phyloP scores from a whole-genome alignment of 2,329 filamentous ascomycete genomes.

The Bipolaris cookei region DNA sequence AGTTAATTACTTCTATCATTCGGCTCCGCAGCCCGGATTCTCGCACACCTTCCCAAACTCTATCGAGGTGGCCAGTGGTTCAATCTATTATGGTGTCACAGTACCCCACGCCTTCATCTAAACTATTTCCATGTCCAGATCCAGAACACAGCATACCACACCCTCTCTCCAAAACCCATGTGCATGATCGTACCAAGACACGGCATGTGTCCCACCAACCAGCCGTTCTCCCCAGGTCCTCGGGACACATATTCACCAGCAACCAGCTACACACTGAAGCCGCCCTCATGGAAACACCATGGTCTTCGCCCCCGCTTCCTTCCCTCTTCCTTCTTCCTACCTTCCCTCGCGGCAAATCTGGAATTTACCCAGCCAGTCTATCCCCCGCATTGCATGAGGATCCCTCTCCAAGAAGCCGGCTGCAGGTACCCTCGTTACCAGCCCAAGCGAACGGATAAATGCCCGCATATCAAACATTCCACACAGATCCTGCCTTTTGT shows the following conservation, averaged over 20 bases:
- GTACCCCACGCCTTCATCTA: neutral
- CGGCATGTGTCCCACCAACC: too few relatives aligned
- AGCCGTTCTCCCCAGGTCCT: too few relatives aligned
- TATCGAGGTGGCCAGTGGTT: neutral
- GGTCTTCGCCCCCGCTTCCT: too few relatives aligned
- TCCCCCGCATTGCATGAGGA: neutral
- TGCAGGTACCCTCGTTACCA: neutral
- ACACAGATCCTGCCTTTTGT: too few relatives aligned
- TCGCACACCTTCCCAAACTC: neutral
- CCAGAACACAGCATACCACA: neutral
- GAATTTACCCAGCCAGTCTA: conserved; percentile 9
- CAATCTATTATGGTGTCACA: neutral
- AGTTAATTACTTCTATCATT: neutral
- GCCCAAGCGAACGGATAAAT: conserved; percentile 17
- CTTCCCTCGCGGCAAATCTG: neutral
- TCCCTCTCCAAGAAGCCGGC: neutral
- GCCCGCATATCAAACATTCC: neutral
- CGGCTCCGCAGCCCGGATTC: neutral
- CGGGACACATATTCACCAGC: too few relatives aligned
- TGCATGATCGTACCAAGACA: neutral
- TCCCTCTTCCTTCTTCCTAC: neutral
- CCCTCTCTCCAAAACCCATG: neutral
- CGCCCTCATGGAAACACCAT: too few relatives aligned
- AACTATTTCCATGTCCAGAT: too few relatives aligned
- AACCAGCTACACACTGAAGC: too few relatives aligned